Percentiles rank a stretch among this genome's conserved stretches.
Conservation (phyloP, 306 rosid species). For the Gynostemma pentaphyllum region DNA sequence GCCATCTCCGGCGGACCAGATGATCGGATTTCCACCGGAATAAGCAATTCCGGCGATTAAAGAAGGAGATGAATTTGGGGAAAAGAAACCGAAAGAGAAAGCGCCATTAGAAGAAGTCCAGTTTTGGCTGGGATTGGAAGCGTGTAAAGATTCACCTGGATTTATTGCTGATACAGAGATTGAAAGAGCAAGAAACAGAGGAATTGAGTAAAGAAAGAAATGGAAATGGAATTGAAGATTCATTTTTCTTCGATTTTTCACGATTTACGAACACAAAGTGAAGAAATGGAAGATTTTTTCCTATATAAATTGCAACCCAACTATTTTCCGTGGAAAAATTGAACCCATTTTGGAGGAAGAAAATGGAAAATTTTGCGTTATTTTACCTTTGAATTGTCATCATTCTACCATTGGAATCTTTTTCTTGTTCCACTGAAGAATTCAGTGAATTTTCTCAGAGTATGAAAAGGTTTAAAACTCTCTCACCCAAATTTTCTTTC, state of each 20-base stretch:
- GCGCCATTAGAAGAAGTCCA: conserved; percentile 32
- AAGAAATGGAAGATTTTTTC: no score
- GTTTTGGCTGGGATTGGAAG: conserved; percentile 24
- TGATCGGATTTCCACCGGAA: conserved; percentile 33
- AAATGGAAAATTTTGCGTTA: no score
- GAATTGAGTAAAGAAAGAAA: neutral
- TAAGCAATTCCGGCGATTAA: conserved; percentile 38
- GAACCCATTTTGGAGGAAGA: no score
- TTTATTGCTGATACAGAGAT: conserved; percentile 7
- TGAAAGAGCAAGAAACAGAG: neutral
- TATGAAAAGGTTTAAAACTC: neutral
- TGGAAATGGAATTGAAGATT: neutral
- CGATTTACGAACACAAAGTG: no score
- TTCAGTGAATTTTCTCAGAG: neutral
- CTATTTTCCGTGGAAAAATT: no score
- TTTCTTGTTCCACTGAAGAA: neutral
- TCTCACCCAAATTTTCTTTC: neutral
- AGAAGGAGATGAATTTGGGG: conserved; percentile 31
- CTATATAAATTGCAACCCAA: no score
- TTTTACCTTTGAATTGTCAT: no score
- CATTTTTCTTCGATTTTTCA: conserved; percentile 15
- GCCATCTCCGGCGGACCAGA: conserved; percentile 49
- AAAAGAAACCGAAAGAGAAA: conserved; percentile 40
- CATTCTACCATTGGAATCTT: neutral
- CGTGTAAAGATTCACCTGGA: conserved; percentile 41